These are phyloP conservation scores for Trametes cingulata DNA, from an alignment of 768 basidiomycete genomes.

Conservation along the genomic window DNA sequence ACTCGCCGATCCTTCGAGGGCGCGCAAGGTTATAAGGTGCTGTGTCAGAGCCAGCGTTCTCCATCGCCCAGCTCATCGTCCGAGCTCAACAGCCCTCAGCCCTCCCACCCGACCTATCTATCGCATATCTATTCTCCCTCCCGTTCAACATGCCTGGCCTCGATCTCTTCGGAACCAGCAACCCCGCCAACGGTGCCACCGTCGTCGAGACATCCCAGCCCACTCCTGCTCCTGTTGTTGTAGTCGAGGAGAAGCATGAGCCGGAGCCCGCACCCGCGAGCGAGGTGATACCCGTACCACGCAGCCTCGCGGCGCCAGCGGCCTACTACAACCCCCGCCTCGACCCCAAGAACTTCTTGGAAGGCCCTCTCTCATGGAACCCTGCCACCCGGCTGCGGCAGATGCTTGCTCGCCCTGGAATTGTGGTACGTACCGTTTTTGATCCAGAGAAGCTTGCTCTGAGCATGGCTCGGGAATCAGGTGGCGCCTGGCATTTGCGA, in stretches of 20 bases:
- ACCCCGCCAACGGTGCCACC: conserved; percentile 21
- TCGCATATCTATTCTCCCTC: conserved; percentile 12
- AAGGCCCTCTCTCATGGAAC: conserved; percentile 68
- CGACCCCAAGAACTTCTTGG: conserved; percentile 65
- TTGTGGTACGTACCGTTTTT: conserved; percentile 53
- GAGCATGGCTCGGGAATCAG: conserved; percentile 35
- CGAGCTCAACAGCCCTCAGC: neutral
- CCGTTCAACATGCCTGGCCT: conserved; percentile 29
- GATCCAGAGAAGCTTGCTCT: neutral
- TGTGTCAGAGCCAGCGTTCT: neutral
- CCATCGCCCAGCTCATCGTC: conserved; percentile 5
- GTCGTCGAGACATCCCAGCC: conserved; percentile 17
- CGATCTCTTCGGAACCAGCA: conserved; percentile 28
- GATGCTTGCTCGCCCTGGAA: conserved; percentile 61
- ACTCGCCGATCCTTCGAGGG: too few species aligned
- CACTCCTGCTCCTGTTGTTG: neutral
- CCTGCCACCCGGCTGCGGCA: conserved; percentile 69
- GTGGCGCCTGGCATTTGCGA: conserved; percentile 80
- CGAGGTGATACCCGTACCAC: neutral
- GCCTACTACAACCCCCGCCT: conserved; percentile 69
- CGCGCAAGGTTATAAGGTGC: neutral
- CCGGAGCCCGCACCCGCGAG: neutral
- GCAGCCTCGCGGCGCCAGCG: conserved; percentile 16
- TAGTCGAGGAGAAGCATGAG: neutral
- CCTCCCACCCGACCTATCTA: neutral